Base-by-base conservation (phyloP, 2,329 filamentous ascomycete genomes). In the Claviceps sp. region DNA sequence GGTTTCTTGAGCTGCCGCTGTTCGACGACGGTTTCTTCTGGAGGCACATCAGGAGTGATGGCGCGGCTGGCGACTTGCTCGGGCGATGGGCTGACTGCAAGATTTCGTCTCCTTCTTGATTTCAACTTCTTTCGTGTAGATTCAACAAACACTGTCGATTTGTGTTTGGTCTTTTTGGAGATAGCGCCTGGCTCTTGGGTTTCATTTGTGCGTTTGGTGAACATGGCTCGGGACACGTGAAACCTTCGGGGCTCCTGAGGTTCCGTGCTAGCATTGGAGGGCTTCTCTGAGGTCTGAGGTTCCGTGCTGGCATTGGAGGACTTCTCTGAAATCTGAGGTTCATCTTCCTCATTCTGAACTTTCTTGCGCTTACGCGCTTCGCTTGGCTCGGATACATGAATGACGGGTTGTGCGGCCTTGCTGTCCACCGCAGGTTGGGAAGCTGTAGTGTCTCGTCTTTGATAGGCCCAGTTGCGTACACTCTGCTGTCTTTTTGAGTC, bases 141-240 rank as follows among this genome's bases (percentile, higher is more conserved):
- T 62, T 82, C 78, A 3, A 81, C 70, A 54, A 82, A 82, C 2
- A 81, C 65, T 7, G 77, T 70, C n/a, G 73, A 66, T 4, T 65
- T 65, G 38, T 68, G 64, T 14, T 71, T 68, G 4, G 56, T 58
- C 51, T 68, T 69, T 62, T 75, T 77, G 16, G 68, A 67, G 5
- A 68, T 52, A 1, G 68, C 65, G 22, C 22, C 48, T 5, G 64
- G 53, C 42, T 58, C 56, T 11, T 58, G 46, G 2, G 60, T 56
- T 10, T 58, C 53, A 43, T 34, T 50, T 41, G 43, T 50, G 24
- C 52, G 59, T 34, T 68, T 59, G 53, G 68, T 63, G 61, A 73
- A 67, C 54, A 71, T 68, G 49, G 67, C 70, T 53, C 71, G 69
- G 16, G 76, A 79, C 54, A 81, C 73, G 58, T 80, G 78, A 55